phyloP scores from a whole-genome alignment of 1,284 basidiomycete species.

The Fomitopsis palustris region DNA sequence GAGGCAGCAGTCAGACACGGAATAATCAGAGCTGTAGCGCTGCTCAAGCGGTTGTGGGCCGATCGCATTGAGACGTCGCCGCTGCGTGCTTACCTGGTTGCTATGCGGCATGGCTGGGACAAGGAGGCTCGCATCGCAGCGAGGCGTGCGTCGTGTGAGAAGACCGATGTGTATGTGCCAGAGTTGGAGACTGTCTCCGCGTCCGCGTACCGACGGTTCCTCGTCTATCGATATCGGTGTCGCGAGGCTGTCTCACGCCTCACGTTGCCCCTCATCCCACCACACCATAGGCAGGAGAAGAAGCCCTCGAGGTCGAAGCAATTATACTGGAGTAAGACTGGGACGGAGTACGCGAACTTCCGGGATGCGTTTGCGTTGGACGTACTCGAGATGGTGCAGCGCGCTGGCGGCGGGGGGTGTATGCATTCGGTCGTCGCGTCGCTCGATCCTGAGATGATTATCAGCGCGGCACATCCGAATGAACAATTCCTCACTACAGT shows the following conservation, averaged over 20 bases:
- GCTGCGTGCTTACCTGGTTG: slow-evolving; percentile 10
- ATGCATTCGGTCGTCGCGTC: background rate
- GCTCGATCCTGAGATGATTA: background rate
- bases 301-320: background rate
- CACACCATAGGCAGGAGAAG: background rate
- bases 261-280: background rate
- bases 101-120: slow-evolving; percentile 3
- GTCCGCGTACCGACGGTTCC: slow-evolving; percentile 10
- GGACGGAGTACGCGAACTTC: background rate
- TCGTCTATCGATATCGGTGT: slow-evolving; percentile 4
- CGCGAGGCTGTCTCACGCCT: background rate
- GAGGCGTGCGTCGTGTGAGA: background rate
- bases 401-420: background rate
- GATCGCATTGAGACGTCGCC: background rate
- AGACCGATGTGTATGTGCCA: slow-evolving; percentile 7
- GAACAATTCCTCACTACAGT: background rate
- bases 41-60: slow-evolving; percentile 1
- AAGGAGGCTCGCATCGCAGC: slow-evolving; percentile 9
- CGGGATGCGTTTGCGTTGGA: background rate
- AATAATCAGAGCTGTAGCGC: background rate
- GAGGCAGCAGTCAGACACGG: slow-evolving; percentile 3
- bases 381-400: background rate
- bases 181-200: slow-evolving; percentile 13
- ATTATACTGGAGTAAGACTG: background rate
- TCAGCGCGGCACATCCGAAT: background rate